A percentile compares a stretch with the other conserved stretches of the same genome.
These are phyloP conservation scores for Trichophyton benhamiae DNA, from an alignment of 2,329 filamentous ascomycete genomes.

Conservation along the genomic window DNA sequence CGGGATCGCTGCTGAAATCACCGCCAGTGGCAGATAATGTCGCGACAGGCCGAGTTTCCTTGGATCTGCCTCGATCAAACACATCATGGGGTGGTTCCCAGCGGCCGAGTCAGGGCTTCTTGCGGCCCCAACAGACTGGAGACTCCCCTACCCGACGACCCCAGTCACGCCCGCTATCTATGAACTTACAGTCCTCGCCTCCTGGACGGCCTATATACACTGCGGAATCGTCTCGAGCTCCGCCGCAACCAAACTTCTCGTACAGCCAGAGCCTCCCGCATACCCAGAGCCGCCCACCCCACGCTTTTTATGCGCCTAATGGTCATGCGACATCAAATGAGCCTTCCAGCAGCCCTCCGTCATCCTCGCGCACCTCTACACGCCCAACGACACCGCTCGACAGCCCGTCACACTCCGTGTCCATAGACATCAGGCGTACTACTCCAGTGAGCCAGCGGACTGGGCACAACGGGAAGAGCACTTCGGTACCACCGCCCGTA, in stretches of 20 bases:
- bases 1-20: constrained; percentile 20
- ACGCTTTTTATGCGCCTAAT: constrained; percentile 16
- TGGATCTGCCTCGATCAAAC: constrained; percentile 31
- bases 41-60: constrained; percentile 25
- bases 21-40: constrained; percentile 23
- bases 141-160: constrained; percentile 46
- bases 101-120: not conserved
- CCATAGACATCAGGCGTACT: constrained; percentile 7
- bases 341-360: not conserved
- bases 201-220: constrained; percentile 32
- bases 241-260: constrained; percentile 17
- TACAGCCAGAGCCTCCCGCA: not conserved
- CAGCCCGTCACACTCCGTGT: constrained; percentile 39
- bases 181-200: constrained; percentile 31
- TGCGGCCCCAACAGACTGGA: constrained; percentile 16
- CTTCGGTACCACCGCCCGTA: constrained; percentile 55
- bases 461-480: constrained; percentile 25
- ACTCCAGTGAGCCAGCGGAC: constrained; percentile 9
- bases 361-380: constrained; percentile 11
- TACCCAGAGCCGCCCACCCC: not conserved
- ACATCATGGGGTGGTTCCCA: constrained; percentile 26
- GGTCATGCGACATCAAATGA: constrained; percentile 7
- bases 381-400: constrained; percentile 25
- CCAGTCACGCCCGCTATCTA: constrained; percentile 42
- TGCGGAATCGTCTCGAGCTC: constrained; percentile 34